Evolutionary conservation across 192 early-diverging fungal species (phyloP).

Genomic region (Backusella circina): DNA sequence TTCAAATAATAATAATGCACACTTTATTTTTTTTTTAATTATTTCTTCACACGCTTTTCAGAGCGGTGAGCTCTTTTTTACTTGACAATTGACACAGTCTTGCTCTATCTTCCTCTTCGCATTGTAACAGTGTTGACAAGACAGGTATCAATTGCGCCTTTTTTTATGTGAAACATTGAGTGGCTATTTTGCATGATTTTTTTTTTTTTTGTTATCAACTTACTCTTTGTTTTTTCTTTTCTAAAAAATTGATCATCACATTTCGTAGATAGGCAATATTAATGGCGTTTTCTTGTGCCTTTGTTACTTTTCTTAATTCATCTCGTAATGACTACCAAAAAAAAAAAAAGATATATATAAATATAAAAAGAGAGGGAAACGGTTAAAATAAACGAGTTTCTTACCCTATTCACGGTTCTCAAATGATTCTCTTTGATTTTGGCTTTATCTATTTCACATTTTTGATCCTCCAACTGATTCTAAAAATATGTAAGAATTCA

Average conservation of each 20-base stretch:
- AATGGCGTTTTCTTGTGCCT: not conserved
- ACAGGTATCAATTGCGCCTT: constrained; percentile 3
- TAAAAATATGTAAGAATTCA: not conserved
- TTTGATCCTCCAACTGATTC: constrained; percentile 1
- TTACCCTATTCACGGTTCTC: constrained; percentile 1
- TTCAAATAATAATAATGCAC: not conserved
- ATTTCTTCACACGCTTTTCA: not conserved
- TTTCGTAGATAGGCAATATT: constrained; percentile 15
- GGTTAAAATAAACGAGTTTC: not conserved
- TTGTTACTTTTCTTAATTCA: not conserved
- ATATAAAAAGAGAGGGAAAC: not conserved
- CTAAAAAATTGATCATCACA: constrained; percentile 7
- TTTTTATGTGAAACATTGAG: not conserved
- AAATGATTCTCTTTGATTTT: constrained; percentile 6
- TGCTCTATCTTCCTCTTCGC: not conserved
- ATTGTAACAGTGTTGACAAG: not conserved
- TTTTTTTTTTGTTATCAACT: not conserved
- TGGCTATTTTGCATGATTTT: not conserved
- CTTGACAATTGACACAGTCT: not conserved
- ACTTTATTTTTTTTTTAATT: not conserved
- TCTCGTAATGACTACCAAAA: constrained; percentile 15
- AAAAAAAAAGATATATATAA: not conserved
- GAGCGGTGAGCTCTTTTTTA: not conserved
- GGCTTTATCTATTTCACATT: not conserved
- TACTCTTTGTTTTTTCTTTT: constrained; percentile 12